These are phyloP conservation scores for Alternaria ventricosa DNA, from an alignment of 2,329 filamentous ascomycete species.

Conservation along the genomic window DNA sequence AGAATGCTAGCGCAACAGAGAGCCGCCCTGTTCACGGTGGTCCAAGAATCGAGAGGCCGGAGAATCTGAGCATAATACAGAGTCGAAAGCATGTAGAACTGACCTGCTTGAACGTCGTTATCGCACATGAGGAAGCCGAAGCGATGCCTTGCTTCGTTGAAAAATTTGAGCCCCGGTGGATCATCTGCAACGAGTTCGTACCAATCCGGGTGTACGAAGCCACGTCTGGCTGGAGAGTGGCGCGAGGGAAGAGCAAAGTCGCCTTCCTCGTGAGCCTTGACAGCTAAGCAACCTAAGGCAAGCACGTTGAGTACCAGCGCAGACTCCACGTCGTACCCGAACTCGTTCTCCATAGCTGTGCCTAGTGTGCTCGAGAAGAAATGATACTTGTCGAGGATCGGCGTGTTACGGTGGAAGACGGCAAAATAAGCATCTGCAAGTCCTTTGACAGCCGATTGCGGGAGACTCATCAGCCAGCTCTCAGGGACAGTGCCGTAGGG, in stretches of 20 bases:
- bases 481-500: slow-evolving; percentile 44
- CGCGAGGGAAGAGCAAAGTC: slow-evolving; percentile 54
- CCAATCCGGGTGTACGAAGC: slow-evolving; percentile 43
- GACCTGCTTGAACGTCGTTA: slow-evolving; percentile 58
- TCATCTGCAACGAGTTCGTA: slow-evolving; percentile 46
- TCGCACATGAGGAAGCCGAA: slow-evolving; percentile 59
- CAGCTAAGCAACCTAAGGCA: slow-evolving; percentile 59
- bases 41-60: slow-evolving; percentile 62
- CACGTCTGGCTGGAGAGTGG: slow-evolving; percentile 8
- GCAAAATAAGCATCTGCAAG: slow-evolving; percentile 62
- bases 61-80: slow-evolving; percentile 61
- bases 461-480: slow-evolving; percentile 56
- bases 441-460: slow-evolving; percentile 57
- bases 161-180: slow-evolving; percentile 58
- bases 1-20: slow-evolving; percentile 58
- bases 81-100: slow-evolving; percentile 61
- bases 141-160: slow-evolving; percentile 61
- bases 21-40: slow-evolving; percentile 60
- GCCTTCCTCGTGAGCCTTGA: slow-evolving; percentile 58
- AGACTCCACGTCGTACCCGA: slow-evolving; percentile 60
- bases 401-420: slow-evolving; percentile 62
- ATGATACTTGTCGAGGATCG: slow-evolving; percentile 60
- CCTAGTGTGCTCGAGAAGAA: slow-evolving; percentile 60
- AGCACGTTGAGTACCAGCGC: slow-evolving; percentile 60
- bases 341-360: slow-evolving; percentile 57